Evolutionary conservation across 768 basidiomycete genomes (phyloP).

Genomic region (Tricholoma sp.): DNA sequence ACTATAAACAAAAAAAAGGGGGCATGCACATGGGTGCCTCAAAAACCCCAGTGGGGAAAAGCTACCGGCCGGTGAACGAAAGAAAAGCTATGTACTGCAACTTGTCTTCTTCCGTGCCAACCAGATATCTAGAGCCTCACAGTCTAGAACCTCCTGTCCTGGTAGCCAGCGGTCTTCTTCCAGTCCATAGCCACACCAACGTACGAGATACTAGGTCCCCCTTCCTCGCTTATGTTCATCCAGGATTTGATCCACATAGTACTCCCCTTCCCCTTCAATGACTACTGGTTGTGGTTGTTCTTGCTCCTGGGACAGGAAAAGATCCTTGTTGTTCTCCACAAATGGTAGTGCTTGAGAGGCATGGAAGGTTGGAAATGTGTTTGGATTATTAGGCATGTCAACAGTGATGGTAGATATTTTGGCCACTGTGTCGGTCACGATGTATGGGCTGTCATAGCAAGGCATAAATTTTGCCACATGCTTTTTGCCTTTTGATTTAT

Average conservation of each 20-base stretch:
- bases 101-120: background rate
- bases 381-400: conserved; percentile 7
- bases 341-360: background rate
- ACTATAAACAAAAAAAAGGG: background rate
- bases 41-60: conserved; percentile 1
- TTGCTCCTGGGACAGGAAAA: background rate
- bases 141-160: conserved; percentile 3
- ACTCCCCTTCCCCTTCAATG: background rate
- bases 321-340: background rate
- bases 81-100: background rate
- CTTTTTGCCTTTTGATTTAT: conserved; percentile 14
- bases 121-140: too few relatives aligned
- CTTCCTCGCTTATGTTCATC: background rate
- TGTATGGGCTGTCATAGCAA: conserved; percentile 21
- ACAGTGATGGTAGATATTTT: conserved; percentile 17
- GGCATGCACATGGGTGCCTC: background rate
- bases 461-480: conserved; percentile 35
- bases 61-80: background rate
- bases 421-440: conserved; percentile 10
- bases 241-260: background rate
- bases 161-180: conserved; percentile 18
- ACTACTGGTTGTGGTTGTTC: background rate
- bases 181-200: conserved; percentile 22
- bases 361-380: conserved; percentile 5
- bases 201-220: background rate